A percentile compares a stretch with the other conserved stretches of the same genome.
Conservation (phyloP, 768 basidiomycete genomes). For the Russula olivacea region DNA sequence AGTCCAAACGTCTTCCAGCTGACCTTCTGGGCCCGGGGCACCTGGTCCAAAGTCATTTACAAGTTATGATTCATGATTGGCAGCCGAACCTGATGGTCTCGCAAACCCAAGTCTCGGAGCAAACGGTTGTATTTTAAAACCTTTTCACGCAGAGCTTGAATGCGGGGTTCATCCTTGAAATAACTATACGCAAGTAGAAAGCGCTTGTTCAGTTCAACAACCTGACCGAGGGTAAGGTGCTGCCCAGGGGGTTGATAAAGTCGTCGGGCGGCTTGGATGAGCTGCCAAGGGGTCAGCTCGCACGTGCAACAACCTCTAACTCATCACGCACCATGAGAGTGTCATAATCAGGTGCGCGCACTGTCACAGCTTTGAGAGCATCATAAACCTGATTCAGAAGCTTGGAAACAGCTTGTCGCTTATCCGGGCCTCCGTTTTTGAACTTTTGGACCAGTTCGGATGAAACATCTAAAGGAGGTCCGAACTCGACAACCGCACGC, state of each 20-base stretch:
- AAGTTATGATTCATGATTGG: slow-evolving; percentile 5
- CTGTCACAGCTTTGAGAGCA: slow-evolving; percentile 89
- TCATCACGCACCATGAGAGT: slow-evolving; percentile 77
- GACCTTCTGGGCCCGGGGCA: slow-evolving; percentile 79
- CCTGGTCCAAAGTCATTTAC: slow-evolving; percentile 39
- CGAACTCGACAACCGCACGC: slow-evolving; percentile 96
- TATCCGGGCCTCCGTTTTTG: slow-evolving; percentile 78
- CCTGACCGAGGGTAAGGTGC: slow-evolving; percentile 88
- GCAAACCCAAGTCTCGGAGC: slow-evolving; percentile 81
- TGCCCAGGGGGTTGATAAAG: slow-evolving; percentile 93
- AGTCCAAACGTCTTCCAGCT: slow-evolving; percentile 82
- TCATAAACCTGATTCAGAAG: slow-evolving; percentile 90
- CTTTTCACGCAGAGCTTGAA: slow-evolving; percentile 68
- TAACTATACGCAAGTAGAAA: slow-evolving; percentile 87
- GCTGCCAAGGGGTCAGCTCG: slow-evolving; percentile 38
- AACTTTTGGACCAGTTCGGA: slow-evolving; percentile 82
- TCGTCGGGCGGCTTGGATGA: slow-evolving; percentile 90
- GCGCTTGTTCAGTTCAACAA: slow-evolving; percentile 88
- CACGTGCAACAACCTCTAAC: not conserved
- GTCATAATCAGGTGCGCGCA: slow-evolving; percentile 94
- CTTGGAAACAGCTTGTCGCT: slow-evolving; percentile 84
- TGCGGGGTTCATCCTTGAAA: slow-evolving; percentile 86
- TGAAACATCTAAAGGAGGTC: slow-evolving; percentile 82
- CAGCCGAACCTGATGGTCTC: slow-evolving; percentile 77
- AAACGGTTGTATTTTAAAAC: slow-evolving; percentile 88